Percentiles rank a stretch among this genome's conserved stretches.
Conservation (phyloP, 1,284 basidiomycete genomes). For the Sanghuangporus weigelae region DNA sequence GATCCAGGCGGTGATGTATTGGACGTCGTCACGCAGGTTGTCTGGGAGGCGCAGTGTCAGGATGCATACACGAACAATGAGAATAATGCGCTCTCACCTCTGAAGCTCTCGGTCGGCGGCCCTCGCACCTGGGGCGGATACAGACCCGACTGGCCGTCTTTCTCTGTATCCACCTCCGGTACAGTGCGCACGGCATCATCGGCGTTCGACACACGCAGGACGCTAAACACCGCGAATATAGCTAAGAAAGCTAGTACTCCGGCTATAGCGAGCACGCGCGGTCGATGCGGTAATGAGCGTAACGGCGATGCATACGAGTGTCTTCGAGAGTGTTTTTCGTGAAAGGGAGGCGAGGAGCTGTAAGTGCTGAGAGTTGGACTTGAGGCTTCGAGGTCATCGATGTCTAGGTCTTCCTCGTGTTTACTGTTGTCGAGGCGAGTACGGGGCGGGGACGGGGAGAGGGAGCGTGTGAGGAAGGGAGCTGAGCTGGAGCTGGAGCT, state of each 20-base stretch:
- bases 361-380: background rate
- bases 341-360: background rate
- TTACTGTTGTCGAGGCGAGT: background rate
- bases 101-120: constrained; percentile 48
- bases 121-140: constrained; percentile 35
- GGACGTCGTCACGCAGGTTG: constrained; percentile 49
- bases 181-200: background rate
- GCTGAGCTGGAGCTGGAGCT: background rate
- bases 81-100: constrained; percentile 7
- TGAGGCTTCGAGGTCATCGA: constrained; percentile 11
- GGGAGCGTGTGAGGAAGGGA: constrained; percentile 1
- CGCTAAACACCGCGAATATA: constrained; percentile 2
- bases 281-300: background rate
- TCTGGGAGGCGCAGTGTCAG: constrained; percentile 27
- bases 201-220: constrained; percentile 8
- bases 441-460: background rate
- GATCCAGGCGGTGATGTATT: constrained; percentile 66
- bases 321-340: background rate
- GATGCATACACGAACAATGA: background rate
- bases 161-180: background rate
- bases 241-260: constrained; percentile 3
- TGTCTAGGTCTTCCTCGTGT: background rate
- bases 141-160: constrained; percentile 19
- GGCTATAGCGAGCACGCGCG: constrained; percentile 7
- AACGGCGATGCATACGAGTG: background rate